phyloP scores from a whole-genome alignment of 495 filamentous ascomycete genomes.

The Glarea lozoyensis region DNA sequence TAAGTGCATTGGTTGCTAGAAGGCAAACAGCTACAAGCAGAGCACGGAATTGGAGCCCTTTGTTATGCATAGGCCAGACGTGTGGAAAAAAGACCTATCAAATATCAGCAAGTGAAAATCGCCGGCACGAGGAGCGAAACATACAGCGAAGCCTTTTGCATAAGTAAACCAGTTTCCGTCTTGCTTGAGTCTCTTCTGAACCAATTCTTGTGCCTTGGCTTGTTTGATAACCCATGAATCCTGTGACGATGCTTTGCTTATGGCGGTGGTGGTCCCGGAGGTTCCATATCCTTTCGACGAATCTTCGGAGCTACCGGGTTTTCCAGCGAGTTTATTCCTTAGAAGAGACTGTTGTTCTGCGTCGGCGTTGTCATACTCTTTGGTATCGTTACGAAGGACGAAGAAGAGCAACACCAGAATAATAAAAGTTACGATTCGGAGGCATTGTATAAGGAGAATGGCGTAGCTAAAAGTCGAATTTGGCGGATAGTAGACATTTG shows the following conservation, averaged over 20 bases:
- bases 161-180: slow-evolving; percentile 59
- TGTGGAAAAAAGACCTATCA: slow-evolving; percentile 53
- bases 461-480: slow-evolving; percentile 12
- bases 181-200: slow-evolving; percentile 48
- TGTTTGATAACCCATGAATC: slow-evolving; percentile 40
- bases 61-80: slow-evolving; percentile 53
- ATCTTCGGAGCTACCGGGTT: slow-evolving; percentile 14
- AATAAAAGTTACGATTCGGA: slow-evolving; percentile 24
- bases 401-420: slow-evolving; percentile 22
- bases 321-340: slow-evolving; percentile 21
- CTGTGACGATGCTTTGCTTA: slow-evolving; percentile 29
- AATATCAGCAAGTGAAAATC: slow-evolving; percentile 5
- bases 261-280: slow-evolving; percentile 22
- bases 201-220: slow-evolving; percentile 38
- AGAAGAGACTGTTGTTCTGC: slow-evolving; percentile 43
- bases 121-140: slow-evolving; percentile 8
- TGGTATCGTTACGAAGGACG: slow-evolving; percentile 17
- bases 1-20: slow-evolving; percentile 49
- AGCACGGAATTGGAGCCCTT: slow-evolving; percentile 44
- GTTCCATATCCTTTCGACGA: slow-evolving; percentile 35
- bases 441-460: slow-evolving; percentile 15
- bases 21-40: slow-evolving; percentile 51
- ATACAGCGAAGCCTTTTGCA: slow-evolving; percentile 49
- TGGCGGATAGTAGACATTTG: slow-evolving; percentile 8
- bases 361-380: slow-evolving; percentile 28